Base-by-base conservation (phyloP, 2,329 filamentous ascomycete species). In the Stemphylium beticola region DNA sequence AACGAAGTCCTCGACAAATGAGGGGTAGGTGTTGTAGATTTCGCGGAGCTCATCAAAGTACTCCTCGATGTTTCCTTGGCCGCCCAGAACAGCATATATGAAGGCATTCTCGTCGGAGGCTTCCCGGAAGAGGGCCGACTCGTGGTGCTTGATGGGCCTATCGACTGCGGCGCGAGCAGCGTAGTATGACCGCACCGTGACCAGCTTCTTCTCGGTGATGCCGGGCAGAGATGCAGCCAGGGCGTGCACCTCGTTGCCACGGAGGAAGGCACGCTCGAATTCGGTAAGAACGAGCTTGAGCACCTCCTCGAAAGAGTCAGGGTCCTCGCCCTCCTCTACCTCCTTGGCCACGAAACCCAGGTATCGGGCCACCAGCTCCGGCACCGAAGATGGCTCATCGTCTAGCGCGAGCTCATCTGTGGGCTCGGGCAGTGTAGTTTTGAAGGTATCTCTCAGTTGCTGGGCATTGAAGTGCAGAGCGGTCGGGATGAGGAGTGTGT, bases 11-110 rank as follows among this genome's bases (percentile, higher is more conserved):
- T 91, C 89, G 4, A 97, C 87, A 65, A 99, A 96, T 24, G 90
- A 90, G 11, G 91, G 89, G 78, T 99, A 99, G 55, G 93, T 96
- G 68, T 83, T 87, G 81, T 93, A 93, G 54, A 98, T 85, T 75
- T 96, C 90, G 52, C 95, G 88, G 59, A 99, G 85, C 81, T 99
- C 95, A 66, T 99, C 93, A 71, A 99, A 99, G 79, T 99, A 99
- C 79, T 99, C 96, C 78, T 99, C 93, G 61, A 99, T 98, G 77
- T 99, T 99, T 67, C 95, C 95, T 76, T 99, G 95, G 6, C 95
- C 95, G 56, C 95, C 95, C 65, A 98, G 96, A 58, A 99, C 92
- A 62, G 88, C 93, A 81, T 96, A 99, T 56, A 99, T 85, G 67
- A 86, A 88, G 49, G 93, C 93, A 51, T 88, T 87, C 58, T 86